Evolutionary conservation across 108 stramenopile genomes (phyloP).

Genomic region (Nannochloropsis oceanica): DNA sequence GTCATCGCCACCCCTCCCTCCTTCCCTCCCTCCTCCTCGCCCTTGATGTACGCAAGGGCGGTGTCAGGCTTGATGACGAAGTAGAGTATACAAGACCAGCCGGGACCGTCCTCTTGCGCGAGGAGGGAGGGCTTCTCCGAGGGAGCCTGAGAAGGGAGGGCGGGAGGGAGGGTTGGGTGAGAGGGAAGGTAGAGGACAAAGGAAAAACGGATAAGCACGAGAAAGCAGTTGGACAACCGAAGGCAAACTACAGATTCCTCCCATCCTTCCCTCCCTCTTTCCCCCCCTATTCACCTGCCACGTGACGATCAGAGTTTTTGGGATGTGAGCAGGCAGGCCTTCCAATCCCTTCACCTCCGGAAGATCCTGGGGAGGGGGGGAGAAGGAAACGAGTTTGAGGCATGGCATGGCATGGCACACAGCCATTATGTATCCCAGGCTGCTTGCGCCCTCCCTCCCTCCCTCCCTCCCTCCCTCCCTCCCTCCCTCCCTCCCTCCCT

Average conservation of each 20-base stretch:
- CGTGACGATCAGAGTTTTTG: not conserved
- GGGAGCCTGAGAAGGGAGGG: not conserved
- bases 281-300: not conserved
- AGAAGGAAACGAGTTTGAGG: not conserved
- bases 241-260: too few relatives aligned
- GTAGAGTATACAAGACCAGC: not conserved
- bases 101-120: not conserved
- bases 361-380: not conserved
- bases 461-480: not conserved
- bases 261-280: too few relatives aligned
- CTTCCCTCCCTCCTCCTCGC: not conserved
- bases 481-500: not conserved
- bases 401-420: not conserved
- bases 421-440: not conserved
- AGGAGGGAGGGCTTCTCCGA: not conserved
- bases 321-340: not conserved
- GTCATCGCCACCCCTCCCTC: not conserved
- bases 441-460: not conserved
- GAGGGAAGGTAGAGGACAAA: too few relatives aligned
- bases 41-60: not conserved
- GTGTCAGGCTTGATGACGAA: not conserved
- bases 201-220: too few relatives aligned
- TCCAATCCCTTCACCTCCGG: not conserved
- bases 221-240: too few relatives aligned
- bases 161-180: too few relatives aligned